Conservation (phyloP, 805 yeast genomes). For the Tetrapisispora nanseiensis region DNA sequence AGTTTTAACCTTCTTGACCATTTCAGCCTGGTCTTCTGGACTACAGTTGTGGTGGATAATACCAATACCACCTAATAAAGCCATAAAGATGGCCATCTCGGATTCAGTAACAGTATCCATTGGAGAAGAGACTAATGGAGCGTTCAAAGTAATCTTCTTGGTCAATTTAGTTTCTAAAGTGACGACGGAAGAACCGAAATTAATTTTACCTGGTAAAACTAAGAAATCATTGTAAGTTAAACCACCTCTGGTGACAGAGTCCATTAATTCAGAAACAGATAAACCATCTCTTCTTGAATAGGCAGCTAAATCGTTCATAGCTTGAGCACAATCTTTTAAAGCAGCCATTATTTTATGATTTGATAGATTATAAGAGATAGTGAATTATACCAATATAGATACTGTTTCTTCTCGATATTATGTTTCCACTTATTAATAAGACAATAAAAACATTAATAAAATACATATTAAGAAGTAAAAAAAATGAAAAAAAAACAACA, state of each 20-base stretch:
- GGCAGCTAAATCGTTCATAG: conserved; percentile 53
- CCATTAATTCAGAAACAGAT: conserved; percentile 74
- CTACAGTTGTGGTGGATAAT: conserved; percentile 96
- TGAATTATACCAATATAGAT: background rate
- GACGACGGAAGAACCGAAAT: conserved; percentile 74
- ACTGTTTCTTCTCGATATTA: background rate
- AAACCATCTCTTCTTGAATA: conserved; percentile 78
- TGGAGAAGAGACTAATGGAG: conserved; percentile 96
- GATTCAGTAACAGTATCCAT: conserved; percentile 99
- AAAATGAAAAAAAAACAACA: background rate
- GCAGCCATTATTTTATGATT: conserved; percentile 10
- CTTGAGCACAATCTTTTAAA: conserved; percentile 42
- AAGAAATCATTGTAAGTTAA: conserved; percentile 95
- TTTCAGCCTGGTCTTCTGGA: conserved; percentile 94
- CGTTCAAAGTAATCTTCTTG: conserved; percentile 79
- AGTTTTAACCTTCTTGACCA: conserved; percentile 95
- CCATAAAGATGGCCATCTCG: conserved; percentile 97
- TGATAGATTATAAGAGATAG: background rate
- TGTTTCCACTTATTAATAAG: too few relatives aligned
- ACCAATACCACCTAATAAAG: conserved; percentile 97
- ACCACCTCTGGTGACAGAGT: conserved; percentile 86
- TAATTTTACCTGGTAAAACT: conserved; percentile 88
- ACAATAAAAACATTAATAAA: too few relatives aligned
- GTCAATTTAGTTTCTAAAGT: conserved; percentile 79
- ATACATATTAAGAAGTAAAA: background rate